phyloP scores from a whole-genome alignment of 2,329 filamentous ascomycete species.

The Fusarium sacchari region DNA sequence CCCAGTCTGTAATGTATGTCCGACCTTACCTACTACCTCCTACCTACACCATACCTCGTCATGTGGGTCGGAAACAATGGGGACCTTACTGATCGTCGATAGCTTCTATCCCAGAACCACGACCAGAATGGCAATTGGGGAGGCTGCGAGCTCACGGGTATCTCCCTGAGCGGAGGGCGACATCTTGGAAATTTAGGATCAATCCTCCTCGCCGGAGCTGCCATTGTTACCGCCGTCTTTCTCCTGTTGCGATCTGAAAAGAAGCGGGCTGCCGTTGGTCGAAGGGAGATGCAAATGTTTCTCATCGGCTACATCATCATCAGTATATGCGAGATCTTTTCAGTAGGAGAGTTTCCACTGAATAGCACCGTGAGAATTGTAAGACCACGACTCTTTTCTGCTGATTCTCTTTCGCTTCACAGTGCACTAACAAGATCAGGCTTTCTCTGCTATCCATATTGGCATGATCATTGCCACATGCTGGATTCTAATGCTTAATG shows the following conservation, averaged over 20 bases:
- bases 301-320: slow-evolving; percentile 86
- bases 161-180: slow-evolving; percentile 71
- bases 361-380: slow-evolving; percentile 75
- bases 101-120: slow-evolving; percentile 66
- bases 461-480: slow-evolving; percentile 87
- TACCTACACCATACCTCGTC: slow-evolving; percentile 10
- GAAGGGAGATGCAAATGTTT: slow-evolving; percentile 97
- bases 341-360: slow-evolving; percentile 88
- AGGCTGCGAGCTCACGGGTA: slow-evolving; percentile 81
- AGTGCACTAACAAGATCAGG: slow-evolving; percentile 59
- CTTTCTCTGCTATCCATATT: slow-evolving; percentile 89
- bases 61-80: slow-evolving; percentile 33
- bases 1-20: slow-evolving; percentile 84
- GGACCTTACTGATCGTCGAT: slow-evolving; percentile 33
- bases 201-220: slow-evolving; percentile 82
- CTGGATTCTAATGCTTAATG: slow-evolving; percentile 94
- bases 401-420: background rate
- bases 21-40: slow-evolving; percentile 5
- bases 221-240: slow-evolving; percentile 73
- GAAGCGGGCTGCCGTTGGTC: slow-evolving; percentile 92
- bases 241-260: slow-evolving; percentile 83
- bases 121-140: slow-evolving; percentile 69
- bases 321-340: slow-evolving; percentile 96
- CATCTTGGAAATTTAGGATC: slow-evolving; percentile 91
- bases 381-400: slow-evolving; percentile 49